phyloP scores from a whole-genome alignment of 495 filamentous ascomycete species.

The Podospora pseudopauciseta region DNA sequence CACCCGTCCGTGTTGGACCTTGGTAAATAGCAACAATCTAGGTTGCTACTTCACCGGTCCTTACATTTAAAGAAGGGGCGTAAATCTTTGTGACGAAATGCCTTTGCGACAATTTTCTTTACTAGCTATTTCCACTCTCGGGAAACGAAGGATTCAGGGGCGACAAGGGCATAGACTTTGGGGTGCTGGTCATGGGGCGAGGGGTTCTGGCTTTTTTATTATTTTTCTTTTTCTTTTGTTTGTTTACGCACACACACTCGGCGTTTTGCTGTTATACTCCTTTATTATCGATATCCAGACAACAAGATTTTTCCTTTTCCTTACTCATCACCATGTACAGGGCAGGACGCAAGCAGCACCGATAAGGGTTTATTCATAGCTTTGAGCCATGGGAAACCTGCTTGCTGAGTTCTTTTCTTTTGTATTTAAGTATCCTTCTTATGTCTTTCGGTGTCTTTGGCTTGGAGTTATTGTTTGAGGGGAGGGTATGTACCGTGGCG shows the following conservation, averaged over 20 bases:
- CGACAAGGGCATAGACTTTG: conserved; percentile 23
- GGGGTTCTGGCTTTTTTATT: conserved; percentile 3
- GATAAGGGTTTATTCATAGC: not conserved
- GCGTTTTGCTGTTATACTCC: not conserved
- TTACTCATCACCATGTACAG: not conserved
- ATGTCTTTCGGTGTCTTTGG: not conserved
- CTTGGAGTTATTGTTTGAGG: not conserved
- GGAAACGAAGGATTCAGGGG: conserved; percentile 1
- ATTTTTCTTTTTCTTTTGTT: conserved; percentile 6
- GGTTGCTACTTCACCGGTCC: not conserved
- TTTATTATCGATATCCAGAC: not conserved
- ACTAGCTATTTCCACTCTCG: conserved; percentile 6
- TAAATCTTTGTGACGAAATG: not conserved
- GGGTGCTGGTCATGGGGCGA: conserved; percentile 2
- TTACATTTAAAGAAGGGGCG: not conserved
- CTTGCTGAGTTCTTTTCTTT: not conserved
- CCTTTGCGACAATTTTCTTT: conserved; percentile 6
- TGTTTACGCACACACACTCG: not conserved
- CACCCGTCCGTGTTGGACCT: conserved; percentile 70
- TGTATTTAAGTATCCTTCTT: not conserved
- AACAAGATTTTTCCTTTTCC: not conserved
- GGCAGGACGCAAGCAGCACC: not conserved
- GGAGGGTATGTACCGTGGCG: not conserved
- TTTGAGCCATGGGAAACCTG: not conserved
- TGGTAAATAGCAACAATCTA: conserved; percentile 45